Evolutionary conservation across 2,329 filamentous ascomycete genomes (phyloP), one percentile per base, ranked within the genome.

Genomic region (Colletotrichum sansevieriae): DNA sequence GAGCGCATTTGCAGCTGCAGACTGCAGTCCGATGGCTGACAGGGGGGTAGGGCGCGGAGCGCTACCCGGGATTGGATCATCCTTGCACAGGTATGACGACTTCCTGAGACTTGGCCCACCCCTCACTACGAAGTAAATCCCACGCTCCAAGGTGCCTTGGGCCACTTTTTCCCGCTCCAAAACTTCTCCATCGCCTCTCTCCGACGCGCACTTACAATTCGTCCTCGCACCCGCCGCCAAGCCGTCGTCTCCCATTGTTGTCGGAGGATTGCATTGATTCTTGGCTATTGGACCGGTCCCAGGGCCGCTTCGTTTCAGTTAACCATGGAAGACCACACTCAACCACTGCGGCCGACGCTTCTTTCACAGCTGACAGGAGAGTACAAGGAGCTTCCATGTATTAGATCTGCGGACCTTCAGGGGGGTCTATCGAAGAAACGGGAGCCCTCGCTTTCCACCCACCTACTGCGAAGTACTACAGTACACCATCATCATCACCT

Each of bases 1-100:
- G 60, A 47, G 61, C 33, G 41, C 54, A 64, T 44, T 46, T 59
- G 55, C 65, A 65, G 61, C 29, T 58, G 47, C n/a, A n/a, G n/a
- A n/a, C n/a, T n/a, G n/a, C 62, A 65, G 62, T 66, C 63, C 62
- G 47, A 65, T 65, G 61, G 62, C 62, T 63, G 43, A 63, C 63
- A 69, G 55, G 65, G 62, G 62, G 25, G 18, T 39, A 10, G 2
- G 43, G 13, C 59, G 59, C 35, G 52, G 35, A 51, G 55, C 37
- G 62, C 11, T 25, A 60, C 66, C 56, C 66, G 63, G 57, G 56
- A 61, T 69, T 69, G 66, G 66, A 25, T 61, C 55, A 69, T 69
- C 66, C 62, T 33, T 69, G 66, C 43, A 44, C 41, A 44, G 18
- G 62, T 69, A 69, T 69, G 66, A 69, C 66, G 66, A 65, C 47